Evolutionary conservation across 164 flowering plant genomes (phyloP).

Genomic region (Kingdonia uniflora): DNA sequence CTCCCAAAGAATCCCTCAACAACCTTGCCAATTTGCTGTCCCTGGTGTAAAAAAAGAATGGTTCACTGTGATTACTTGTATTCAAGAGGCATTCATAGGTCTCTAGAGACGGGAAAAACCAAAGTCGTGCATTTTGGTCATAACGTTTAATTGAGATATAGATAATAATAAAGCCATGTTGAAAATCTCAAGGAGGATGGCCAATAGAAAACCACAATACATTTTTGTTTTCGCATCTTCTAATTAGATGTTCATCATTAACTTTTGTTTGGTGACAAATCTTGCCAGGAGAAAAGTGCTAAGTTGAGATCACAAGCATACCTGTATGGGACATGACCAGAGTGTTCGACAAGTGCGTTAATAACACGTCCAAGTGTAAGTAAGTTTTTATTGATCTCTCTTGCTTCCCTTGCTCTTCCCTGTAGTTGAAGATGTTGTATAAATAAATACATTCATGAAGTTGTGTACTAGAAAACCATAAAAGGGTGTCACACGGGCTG

Average conservation of each 20-base stretch:
- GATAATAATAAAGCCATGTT: no score
- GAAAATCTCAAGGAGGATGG: no score
- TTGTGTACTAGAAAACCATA: neutral
- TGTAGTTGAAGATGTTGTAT: constrained; percentile 14
- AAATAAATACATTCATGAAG: neutral
- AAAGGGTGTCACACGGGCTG: no score
- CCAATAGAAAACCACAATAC: no score
- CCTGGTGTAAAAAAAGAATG: constrained; percentile 26
- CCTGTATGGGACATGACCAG: constrained; percentile 86
- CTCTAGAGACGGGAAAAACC: no score
- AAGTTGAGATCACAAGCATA: constrained; percentile 11
- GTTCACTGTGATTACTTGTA: no score
- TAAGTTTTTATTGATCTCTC: constrained; percentile 86
- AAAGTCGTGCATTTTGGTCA: no score
- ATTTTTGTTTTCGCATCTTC: no score
- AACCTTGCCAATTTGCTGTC: constrained; percentile 80
- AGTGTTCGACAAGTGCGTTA: constrained; percentile 75
- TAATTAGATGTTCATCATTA: no score
- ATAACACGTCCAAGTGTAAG: constrained; percentile 86
- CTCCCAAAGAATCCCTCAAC: constrained; percentile 80
- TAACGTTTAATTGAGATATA: no score
- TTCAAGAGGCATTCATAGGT: no score
- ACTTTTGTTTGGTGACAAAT: neutral
- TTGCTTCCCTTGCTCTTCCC: constrained; percentile 92
- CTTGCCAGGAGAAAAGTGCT: constrained; percentile 2